Conservation (phyloP, 176 grass and related monocot species). For the Aegilops longissima region DNA sequence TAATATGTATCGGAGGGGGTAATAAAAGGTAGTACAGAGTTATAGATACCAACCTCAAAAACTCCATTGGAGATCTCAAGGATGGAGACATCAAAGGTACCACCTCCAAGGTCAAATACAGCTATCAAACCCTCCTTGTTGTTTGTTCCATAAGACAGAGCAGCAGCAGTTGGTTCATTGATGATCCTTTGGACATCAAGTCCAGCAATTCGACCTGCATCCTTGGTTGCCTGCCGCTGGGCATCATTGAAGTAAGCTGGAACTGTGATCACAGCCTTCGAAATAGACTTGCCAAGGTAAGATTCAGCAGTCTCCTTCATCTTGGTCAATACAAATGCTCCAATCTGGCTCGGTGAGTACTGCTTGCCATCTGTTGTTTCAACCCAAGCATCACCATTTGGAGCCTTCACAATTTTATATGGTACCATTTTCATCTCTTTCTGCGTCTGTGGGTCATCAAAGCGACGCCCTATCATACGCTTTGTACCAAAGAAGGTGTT, state of each 20-base stretch:
- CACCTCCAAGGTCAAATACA: conserved; percentile 26
- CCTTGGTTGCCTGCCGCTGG: conserved; percentile 20
- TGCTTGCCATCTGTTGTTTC: conserved; percentile 23
- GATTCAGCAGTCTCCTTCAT: conserved; percentile 19
- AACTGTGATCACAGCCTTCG: conserved; percentile 19
- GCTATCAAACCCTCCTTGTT: conserved; percentile 25
- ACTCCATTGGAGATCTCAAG: conserved; percentile 17
- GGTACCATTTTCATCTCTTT: conserved; percentile 19
- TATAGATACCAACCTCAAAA: neutral
- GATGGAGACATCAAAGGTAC: conserved; percentile 12
- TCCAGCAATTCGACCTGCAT: conserved; percentile 19
- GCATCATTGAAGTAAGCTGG: conserved; percentile 24
- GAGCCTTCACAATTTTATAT: conserved; percentile 18
- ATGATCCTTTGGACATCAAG: conserved; percentile 21
- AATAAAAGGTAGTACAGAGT: neutral
- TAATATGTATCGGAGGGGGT: too few species aligned
- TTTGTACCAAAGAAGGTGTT: conserved; percentile 24
- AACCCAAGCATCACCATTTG: conserved; percentile 10
- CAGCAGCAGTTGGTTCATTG: conserved; percentile 19
- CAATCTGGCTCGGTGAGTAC: conserved; percentile 14
- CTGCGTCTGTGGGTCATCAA: conserved; percentile 13
- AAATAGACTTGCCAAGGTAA: conserved; percentile 20
- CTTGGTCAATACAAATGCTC: conserved; percentile 18
- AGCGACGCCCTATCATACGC: conserved; percentile 19
- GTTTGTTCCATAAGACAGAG: conserved; percentile 22